Evolutionary conservation across 805 yeast genomes (phyloP), one percentile per base, ranked within the genome.

Genomic region (Yamadazyma kitorensis): DNA sequence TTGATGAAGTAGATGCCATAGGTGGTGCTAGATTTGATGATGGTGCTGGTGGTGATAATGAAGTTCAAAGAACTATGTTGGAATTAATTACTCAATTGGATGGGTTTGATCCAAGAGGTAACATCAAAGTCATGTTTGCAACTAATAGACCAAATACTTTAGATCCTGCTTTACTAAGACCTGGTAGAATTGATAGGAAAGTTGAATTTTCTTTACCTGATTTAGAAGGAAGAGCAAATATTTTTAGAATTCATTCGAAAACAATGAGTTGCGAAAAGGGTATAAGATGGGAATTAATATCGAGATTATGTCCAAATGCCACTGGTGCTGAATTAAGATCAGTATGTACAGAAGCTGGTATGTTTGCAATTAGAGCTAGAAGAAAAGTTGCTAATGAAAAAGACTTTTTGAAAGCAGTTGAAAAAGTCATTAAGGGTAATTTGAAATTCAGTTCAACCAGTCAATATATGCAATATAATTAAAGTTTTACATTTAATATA

Each of bases 1-100:
- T 93, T 54, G 99, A 93, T 65, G 99, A 93, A 70, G 82, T 93
- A 48, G 99, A 93, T 68, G 98, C 99, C 24, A 87, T 93, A 60
- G 99, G 99, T 48, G 98, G 98, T 26, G 98, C 98, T n/a, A 82
- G 99, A 61, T 93, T 93, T 58, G 98, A 93, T 61, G 98, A 93
- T 59, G 98, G 98, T 53, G 98, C 98, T 8, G 98, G 97, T 50
- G 98, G 98, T 55, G 98, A 93, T 63, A 93, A 91, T 58, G 99
- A 93, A 68, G 98, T 93, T 35, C 98, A 93, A 68, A 79, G 98
- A 71, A 93, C 98, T 28, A 93, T 93, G 98, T 75, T 93, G 76
- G 98, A 93, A 64, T 78, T 93, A 52, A 93, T 93, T 55, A 88
- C 98, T 27, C 99, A 93, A 61, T 73, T 93, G 56, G 99, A 93